A percentile compares a stretch with the other conserved stretches of the same genome.
Evolutionary conservation across 2,329 filamentous ascomycete genomes (phyloP).

Genomic region (Neopestalotiopsis rosae): DNA sequence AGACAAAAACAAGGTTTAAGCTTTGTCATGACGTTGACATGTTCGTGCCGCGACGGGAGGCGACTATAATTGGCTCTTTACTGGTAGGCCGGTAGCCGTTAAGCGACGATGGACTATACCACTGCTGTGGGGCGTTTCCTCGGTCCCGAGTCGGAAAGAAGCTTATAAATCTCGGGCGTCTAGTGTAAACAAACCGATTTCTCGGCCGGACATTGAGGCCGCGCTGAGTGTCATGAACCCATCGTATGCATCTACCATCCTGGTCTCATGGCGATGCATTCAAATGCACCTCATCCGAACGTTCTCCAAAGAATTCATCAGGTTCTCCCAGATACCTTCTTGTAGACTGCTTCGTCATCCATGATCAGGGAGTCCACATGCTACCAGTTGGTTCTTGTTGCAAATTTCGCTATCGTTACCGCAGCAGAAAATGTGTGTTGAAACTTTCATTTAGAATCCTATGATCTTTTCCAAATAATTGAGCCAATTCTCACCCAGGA

Average conservation of each 20-base stretch:
- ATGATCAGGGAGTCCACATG: too few relatives aligned
- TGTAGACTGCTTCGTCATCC: too few relatives aligned
- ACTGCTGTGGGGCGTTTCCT: background rate
- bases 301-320: too few relatives aligned
- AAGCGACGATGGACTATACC: background rate
- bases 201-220: background rate
- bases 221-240: background rate
- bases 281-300: too few relatives aligned
- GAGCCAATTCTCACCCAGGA: constrained; percentile 45
- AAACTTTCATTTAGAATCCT: constrained; percentile 14
- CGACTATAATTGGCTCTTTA: background rate
- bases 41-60: background rate
- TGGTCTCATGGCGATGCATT: too few relatives aligned
- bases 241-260: background rate
- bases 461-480: constrained; percentile 42
- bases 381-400: too few relatives aligned
- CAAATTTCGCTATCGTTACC: too few relatives aligned
- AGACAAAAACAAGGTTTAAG: too few relatives aligned
- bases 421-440: too few relatives aligned
- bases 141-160: background rate
- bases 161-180: background rate
- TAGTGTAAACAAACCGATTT: background rate
- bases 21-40: constrained; percentile 4
- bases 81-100: background rate
- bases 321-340: too few relatives aligned